Percentiles rank a stretch among this genome's conserved stretches.
Conservation (phyloP, 345 rosid genomes). For the Eucalyptus pauciflora region DNA sequence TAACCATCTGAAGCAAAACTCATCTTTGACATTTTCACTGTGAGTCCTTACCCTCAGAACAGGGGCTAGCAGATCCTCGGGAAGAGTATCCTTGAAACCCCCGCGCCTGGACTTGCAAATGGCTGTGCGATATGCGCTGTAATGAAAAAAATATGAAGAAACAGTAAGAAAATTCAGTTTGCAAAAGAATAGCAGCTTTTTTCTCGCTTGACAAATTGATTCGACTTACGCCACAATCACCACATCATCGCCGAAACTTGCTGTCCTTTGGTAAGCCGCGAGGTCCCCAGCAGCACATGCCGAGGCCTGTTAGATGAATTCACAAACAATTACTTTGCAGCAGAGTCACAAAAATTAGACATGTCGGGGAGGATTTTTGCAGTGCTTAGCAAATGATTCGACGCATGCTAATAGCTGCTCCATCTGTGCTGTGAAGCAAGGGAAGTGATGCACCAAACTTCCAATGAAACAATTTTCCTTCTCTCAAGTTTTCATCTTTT, state of each 20-base stretch:
- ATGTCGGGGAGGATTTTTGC: background rate
- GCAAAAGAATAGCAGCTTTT: background rate
- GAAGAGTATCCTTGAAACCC: conserved; percentile 84
- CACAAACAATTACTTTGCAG: background rate
- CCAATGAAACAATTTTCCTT: background rate
- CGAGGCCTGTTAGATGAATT: conserved; percentile 29
- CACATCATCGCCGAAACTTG: conserved; percentile 73
- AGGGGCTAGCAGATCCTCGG: conserved; percentile 76
- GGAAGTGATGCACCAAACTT: background rate
- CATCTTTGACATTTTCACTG: background rate
- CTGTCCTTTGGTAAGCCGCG: conserved; percentile 49
- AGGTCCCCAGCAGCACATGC: conserved; percentile 56
- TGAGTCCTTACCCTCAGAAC: conserved; percentile 60
- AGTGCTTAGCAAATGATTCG: background rate
- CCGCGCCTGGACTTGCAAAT: conserved; percentile 87
- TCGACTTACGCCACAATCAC: conserved; percentile 86
- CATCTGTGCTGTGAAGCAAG: background rate
- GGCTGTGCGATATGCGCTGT: conserved; percentile 85
- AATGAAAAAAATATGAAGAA: background rate
- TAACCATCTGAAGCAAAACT: background rate
- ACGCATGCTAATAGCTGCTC: background rate
- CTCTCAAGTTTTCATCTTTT: background rate
- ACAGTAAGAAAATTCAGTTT: background rate
- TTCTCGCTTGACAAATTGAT: background rate
- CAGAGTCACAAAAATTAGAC: background rate